Conservation (phyloP, 495 filamentous ascomycete species). For the Astrothelium macrocarpum region DNA sequence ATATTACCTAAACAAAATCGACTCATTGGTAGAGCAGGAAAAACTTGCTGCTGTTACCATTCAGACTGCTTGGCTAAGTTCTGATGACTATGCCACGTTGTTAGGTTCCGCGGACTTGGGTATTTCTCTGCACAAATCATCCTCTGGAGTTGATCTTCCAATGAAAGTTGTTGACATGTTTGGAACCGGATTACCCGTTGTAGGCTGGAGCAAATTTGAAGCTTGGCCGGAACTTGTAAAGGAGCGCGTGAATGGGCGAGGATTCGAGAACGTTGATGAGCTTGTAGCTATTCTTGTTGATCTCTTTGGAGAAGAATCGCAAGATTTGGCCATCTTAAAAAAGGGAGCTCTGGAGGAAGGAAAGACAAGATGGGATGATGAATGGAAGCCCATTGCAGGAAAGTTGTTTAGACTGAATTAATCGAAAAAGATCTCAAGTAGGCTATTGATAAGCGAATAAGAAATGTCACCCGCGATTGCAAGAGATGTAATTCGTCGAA, state of each 20-base stretch:
- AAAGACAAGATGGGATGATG: slow-evolving; percentile 76
- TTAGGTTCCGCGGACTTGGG: slow-evolving; percentile 86
- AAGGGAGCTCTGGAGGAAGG: slow-evolving; percentile 70
- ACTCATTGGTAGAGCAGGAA: slow-evolving; percentile 44
- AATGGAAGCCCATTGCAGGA: slow-evolving; percentile 77
- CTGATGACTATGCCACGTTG: slow-evolving; percentile 73
- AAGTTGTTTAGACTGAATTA: slow-evolving; percentile 51
- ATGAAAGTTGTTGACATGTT: slow-evolving; percentile 99
- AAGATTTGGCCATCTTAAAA: slow-evolving; percentile 52
- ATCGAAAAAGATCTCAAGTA: neutral
- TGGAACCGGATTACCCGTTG: slow-evolving; percentile 83
- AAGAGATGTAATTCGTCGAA: no score
- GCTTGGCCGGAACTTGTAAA: slow-evolving; percentile 80
- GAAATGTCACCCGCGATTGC: no score
- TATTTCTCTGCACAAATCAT: slow-evolving; percentile 83
- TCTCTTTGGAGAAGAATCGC: slow-evolving; percentile 46
- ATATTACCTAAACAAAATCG: slow-evolving; percentile 59
- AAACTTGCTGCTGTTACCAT: slow-evolving; percentile 60
- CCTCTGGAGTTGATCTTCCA: slow-evolving; percentile 87
- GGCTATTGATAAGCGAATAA: no score
- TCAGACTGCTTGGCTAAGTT: slow-evolving; percentile 70
- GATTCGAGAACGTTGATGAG: slow-evolving; percentile 60
- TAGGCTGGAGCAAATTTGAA: slow-evolving; percentile 71
- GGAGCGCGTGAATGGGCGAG: slow-evolving; percentile 74
- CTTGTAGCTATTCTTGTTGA: slow-evolving; percentile 49